These are phyloP conservation scores for Chalara sp. DNA, from an alignment of 2,329 filamentous ascomycete genomes.

Conservation along the genomic window DNA sequence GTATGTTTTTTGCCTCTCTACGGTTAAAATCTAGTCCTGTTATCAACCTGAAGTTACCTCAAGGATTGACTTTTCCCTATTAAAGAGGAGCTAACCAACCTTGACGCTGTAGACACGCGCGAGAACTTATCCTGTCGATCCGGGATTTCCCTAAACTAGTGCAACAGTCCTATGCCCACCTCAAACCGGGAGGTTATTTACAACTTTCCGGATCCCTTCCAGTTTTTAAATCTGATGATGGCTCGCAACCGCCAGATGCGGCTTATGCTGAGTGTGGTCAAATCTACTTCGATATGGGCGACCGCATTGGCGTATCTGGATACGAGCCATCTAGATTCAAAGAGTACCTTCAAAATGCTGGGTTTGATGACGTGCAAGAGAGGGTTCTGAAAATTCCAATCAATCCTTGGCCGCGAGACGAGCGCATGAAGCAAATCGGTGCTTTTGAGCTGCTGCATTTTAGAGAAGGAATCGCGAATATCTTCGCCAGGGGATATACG, in stretches of 20 bases:
- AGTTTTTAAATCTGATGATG: slow-evolving; percentile 17
- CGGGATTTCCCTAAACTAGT: slow-evolving; percentile 14
- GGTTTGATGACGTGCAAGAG: slow-evolving; percentile 26
- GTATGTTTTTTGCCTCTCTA: not conserved
- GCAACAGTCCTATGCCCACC: slow-evolving; percentile 12
- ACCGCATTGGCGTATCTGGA: no score
- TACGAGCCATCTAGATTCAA: slow-evolving; percentile 15
- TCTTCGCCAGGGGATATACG: no score
- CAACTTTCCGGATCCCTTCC: slow-evolving; percentile 16
- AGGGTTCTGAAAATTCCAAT: slow-evolving; percentile 38
- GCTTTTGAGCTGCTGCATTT: slow-evolving; percentile 8
- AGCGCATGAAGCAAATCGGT: slow-evolving; percentile 14
- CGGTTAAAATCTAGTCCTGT: no score
- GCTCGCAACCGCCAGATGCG: slow-evolving; percentile 6
- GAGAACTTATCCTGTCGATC: slow-evolving; percentile 14
- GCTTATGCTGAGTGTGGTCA: no score
- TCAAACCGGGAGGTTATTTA: slow-evolving; percentile 16
- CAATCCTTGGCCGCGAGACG: slow-evolving; percentile 42
- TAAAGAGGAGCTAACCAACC: no score
- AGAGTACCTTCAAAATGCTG: slow-evolving; percentile 16
- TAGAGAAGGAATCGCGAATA: no score
- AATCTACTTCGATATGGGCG: no score
- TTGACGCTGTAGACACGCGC: slow-evolving; percentile 23
- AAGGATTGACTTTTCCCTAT: no score
- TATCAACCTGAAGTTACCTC: no score